Base-by-base conservation (phyloP, 106 monocot genomes). In the Phalaenopsis equestris region DNA sequence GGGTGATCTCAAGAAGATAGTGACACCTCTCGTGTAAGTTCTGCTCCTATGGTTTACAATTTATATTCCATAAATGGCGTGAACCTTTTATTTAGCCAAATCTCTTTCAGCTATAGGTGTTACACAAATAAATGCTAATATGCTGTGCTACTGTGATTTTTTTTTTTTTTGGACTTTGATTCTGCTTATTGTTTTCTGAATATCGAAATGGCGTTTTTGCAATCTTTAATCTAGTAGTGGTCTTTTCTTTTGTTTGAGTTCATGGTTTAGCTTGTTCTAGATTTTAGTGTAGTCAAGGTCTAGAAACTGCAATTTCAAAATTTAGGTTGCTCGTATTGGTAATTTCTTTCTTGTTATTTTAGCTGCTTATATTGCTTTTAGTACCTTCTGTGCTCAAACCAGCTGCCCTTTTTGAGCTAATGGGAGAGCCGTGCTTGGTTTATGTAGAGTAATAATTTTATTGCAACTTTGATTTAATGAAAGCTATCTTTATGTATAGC, bases 1-100 rank as follows among this genome's bases (percentile, higher is more conserved):
- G 87, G 75, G 17, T 80, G 21, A 84, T 78, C 80, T 76, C 85
- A 43, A 78, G 85, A 83, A 87, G 87, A 87, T 87, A 87, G 87
- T 84, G 45, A 42, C 19, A 70, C 12, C 38, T 70, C 70, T 70
- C 38, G 39, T 70, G 70, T 39, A 70, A 70, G 70, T 70, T 70
- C 12, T 24, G 6, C 14, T 70, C 37, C 14, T 39, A 39, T 70
- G 9, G 2, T 70, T 8, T 39, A 11, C 39, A 12, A 38, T 14
- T 70, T 8, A 12, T 52, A 52, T 21, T 70, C 3, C 38, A 38
- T 36, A 3, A 70, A 70, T 70, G n/a, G 37, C 15, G 70, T 15
- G 11, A 39, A 70, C 70, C 8, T 38, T 38, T 70, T 30, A 0
- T 0, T 68, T 70, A 8, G 38, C 10, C 16, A 38, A 39, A 70